These are phyloP conservation scores for Penicillium sp. DNA, from an alignment of 2,329 filamentous ascomycete genomes.

Conservation along the genomic window DNA sequence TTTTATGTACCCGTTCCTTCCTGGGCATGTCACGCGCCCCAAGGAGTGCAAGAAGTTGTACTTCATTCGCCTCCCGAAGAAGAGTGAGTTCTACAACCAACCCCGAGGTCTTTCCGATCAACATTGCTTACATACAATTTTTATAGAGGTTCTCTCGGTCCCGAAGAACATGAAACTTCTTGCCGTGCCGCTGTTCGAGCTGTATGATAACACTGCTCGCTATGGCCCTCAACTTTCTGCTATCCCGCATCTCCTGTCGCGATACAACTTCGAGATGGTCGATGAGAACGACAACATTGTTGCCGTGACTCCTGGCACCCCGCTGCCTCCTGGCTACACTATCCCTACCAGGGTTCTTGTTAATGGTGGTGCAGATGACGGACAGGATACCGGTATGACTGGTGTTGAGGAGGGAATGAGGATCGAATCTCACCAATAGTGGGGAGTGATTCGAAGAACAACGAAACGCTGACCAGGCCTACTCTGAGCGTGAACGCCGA, in stretches of 20 bases:
- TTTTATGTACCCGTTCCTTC: conserved; percentile 99
- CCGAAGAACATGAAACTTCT: conserved; percentile 99
- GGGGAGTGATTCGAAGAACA: neutral
- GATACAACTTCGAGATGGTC: conserved; percentile 97
- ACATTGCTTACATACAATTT: neutral
- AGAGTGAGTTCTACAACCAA: conserved; percentile 59
- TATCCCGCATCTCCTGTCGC: conserved; percentile 88
- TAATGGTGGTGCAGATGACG: conserved; percentile 35
- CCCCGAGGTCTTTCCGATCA: too few species aligned
- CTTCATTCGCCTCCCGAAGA: conserved; percentile 89
- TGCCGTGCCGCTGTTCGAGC: conserved; percentile 92
- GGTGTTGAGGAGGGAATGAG: conserved; percentile 28
- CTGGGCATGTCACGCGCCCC: conserved; percentile 89
- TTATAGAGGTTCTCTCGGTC: conserved; percentile 82
- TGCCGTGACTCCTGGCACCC: conserved; percentile 74
- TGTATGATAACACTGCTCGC: conserved; percentile 93
- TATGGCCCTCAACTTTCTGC: conserved; percentile 96
- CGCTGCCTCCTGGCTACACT: conserved; percentile 56
- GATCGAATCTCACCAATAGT: conserved; percentile 25
- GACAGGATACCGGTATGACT: conserved; percentile 38
- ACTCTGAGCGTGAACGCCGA: neutral
- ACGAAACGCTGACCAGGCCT: neutral
- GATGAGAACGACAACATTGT: conserved; percentile 89
- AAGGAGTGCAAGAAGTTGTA: conserved; percentile 99
- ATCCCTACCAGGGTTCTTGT: conserved; percentile 66